Evolutionary conservation across 495 filamentous ascomycete genomes (phyloP).

Genomic region (Terfezia claveryi): DNA sequence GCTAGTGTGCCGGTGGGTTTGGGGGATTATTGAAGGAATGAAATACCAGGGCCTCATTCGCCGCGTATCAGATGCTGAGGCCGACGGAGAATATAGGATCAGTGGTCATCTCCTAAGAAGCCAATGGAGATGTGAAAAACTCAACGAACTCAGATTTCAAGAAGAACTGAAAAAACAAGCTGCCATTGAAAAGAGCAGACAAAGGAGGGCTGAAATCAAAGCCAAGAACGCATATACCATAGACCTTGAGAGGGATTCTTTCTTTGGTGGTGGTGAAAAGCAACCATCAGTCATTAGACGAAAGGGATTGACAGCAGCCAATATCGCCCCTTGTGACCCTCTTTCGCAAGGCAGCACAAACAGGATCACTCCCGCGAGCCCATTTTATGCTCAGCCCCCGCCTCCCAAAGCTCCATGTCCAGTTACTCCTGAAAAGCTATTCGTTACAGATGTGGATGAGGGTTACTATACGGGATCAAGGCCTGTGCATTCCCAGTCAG

Average conservation of each 20-base stretch:
- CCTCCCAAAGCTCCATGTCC: background rate
- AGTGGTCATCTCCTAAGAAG: conserved; percentile 8
- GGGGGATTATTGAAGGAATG: conserved; percentile 6
- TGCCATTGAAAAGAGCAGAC: background rate
- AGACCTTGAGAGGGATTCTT: background rate
- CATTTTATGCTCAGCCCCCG: background rate
- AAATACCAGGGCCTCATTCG: conserved; percentile 12
- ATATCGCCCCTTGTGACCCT: background rate
- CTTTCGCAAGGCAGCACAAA: background rate
- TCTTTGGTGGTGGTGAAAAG: background rate
- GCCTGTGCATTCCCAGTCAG: background rate
- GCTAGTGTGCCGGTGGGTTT: conserved; percentile 3
- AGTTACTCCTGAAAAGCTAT: too few relatives aligned
- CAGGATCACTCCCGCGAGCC: background rate
- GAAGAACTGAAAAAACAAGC: background rate
- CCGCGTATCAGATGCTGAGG: conserved; percentile 14
- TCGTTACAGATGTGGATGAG: too few relatives aligned
- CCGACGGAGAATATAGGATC: conserved; percentile 10
- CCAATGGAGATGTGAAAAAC: conserved; percentile 9
- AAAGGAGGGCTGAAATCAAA: background rate
- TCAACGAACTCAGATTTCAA: background rate
- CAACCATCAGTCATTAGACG: background rate
- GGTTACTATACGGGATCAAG: background rate
- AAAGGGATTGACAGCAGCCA: background rate
- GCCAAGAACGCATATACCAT: background rate